Conservation (phyloP, 495 filamentous ascomycete genomes). For the Xylaria longipes region DNA sequence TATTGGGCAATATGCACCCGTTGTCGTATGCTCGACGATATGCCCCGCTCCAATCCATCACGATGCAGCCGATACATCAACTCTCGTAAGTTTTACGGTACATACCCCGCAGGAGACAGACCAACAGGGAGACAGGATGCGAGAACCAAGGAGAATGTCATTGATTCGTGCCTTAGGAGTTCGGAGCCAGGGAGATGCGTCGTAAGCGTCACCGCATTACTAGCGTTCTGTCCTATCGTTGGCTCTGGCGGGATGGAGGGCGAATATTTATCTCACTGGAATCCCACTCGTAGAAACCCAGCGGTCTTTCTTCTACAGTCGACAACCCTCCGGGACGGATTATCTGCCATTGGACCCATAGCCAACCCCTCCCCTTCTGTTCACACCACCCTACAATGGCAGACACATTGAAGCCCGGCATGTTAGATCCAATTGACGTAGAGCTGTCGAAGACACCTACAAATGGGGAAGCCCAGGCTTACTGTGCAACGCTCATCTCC, state of each 20-base stretch:
- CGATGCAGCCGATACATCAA: constrained; percentile 7
- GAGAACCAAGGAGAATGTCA: background rate
- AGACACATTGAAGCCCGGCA: background rate
- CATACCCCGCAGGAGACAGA: constrained; percentile 4
- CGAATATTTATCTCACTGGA: constrained; percentile 12
- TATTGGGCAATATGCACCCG: background rate
- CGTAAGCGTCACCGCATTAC: no score
- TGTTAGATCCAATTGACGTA: constrained; percentile 1
- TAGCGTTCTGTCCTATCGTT: no score
- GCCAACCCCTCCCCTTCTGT: background rate
- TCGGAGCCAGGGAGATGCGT: no score
- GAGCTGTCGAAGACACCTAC: background rate
- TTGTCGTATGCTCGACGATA: background rate
- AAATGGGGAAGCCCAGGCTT: constrained; percentile 3
- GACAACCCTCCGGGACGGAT: background rate
- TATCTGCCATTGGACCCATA: background rate
- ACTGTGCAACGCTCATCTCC: constrained; percentile 27
- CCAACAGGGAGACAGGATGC: background rate
- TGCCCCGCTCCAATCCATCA: background rate
- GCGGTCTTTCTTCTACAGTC: background rate
- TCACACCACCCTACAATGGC: constrained; percentile 5
- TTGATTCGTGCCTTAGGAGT: constrained; percentile 18
- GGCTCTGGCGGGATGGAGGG: background rate
- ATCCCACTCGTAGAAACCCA: background rate
- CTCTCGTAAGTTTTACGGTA: constrained; percentile 8